Conservation (phyloP, 139 green algal species). For the Tetradesmus obliquus region DNA sequence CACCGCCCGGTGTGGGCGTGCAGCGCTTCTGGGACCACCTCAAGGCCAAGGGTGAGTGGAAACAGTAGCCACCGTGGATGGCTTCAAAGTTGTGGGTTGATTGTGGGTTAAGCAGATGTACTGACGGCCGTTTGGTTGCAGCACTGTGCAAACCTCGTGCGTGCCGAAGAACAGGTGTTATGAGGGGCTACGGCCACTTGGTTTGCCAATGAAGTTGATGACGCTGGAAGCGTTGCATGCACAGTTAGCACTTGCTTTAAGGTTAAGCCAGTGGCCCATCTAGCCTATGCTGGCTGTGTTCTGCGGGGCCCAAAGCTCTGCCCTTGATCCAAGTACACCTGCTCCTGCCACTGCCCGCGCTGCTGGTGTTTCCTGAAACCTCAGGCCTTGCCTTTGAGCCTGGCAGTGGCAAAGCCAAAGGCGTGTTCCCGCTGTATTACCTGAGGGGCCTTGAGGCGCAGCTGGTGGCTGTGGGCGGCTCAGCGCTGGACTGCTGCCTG, state of each 20-base stretch:
- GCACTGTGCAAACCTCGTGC: no score
- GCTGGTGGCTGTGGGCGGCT: not conserved
- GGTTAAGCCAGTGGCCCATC: no score
- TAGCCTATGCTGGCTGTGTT: no score
- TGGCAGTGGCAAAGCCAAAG: not conserved
- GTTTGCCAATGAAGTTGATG: no score
- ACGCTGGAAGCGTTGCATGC: no score
- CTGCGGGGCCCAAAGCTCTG: not conserved
- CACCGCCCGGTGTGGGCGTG: not conserved
- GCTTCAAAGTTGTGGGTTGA: no score
- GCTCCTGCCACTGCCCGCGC: not conserved
- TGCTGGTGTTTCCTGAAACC: not conserved
- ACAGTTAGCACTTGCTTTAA: no score
- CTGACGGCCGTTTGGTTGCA: no score
- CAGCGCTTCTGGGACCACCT: slow-evolving; percentile 11
- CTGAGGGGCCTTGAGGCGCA: not conserved
- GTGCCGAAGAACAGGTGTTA: no score
- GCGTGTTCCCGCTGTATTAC: slow-evolving; percentile 25
- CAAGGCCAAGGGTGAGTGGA: not conserved
- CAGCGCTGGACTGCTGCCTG: slow-evolving; percentile 27
- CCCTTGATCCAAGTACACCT: not conserved
- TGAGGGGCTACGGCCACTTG: no score
- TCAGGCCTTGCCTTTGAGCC: slow-evolving; percentile 27
- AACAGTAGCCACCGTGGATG: no score
- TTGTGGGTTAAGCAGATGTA: no score